Conservation (phyloP, 371 early-diverging fungal genomes). For the Mucor saturninus region DNA sequence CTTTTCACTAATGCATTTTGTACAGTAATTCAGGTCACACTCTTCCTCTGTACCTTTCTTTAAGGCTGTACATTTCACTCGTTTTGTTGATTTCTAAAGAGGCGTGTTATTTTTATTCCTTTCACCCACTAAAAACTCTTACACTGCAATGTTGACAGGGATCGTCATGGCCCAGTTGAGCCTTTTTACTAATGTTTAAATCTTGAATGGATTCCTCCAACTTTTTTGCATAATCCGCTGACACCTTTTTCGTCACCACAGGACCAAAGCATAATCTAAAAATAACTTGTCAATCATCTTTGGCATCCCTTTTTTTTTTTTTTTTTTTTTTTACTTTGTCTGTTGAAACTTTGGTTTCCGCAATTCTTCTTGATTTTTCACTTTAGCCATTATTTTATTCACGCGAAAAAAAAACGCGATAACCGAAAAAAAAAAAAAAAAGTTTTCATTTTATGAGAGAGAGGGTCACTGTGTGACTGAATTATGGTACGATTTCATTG, state of each 20-base stretch:
- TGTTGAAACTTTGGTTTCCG: conserved; percentile 29
- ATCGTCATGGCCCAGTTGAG: conserved; percentile 2
- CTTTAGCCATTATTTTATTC: conserved; percentile 25
- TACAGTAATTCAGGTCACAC: conserved; percentile 17
- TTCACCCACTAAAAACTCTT: not conserved
- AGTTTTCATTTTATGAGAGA: too few relatives aligned
- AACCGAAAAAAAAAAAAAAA: not conserved
- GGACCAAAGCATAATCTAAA: conserved; percentile 19
- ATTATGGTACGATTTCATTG: too few relatives aligned
- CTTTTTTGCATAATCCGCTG: conserved; percentile 6
- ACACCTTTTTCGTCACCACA: not conserved
- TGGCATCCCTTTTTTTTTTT: not conserved
- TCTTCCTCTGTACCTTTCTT: not conserved
- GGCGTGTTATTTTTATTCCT: not conserved
- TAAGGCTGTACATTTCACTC: conserved; percentile 20
- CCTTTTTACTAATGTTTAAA: conserved; percentile 7
- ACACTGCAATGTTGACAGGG: conserved; percentile 20
- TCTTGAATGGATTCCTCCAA: conserved; percentile 19
- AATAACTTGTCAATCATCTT: not conserved
- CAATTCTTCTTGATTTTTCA: conserved; percentile 32
- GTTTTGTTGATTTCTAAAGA: conserved; percentile 6
- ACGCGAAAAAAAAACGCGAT: not conserved
- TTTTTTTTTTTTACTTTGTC: conserved; percentile 20
- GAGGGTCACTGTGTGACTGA: too few relatives aligned
- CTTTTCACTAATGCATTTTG: conserved; percentile 9